phyloP scores from a whole-genome alignment of 495 filamentous ascomycete species.

The Penicillium egyptiacum region DNA sequence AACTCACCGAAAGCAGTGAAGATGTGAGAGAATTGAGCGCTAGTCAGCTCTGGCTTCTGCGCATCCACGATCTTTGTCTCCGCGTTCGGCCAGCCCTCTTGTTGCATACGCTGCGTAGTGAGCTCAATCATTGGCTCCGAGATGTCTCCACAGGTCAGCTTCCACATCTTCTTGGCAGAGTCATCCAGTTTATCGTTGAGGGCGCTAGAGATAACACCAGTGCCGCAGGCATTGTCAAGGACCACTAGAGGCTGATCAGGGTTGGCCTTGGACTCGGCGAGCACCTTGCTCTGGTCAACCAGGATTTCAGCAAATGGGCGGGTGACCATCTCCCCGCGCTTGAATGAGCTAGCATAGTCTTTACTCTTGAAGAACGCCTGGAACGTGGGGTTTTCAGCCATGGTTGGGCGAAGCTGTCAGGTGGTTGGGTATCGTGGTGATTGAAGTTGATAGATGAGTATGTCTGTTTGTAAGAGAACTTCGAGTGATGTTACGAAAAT shows the following conservation, averaged over 20 bases:
- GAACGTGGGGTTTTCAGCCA: conserved; percentile 14
- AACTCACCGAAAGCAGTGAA: conserved; percentile 39
- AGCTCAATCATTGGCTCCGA: conserved; percentile 35
- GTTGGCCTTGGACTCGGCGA: conserved; percentile 18
- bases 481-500: background rate
- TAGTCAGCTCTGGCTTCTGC: conserved; percentile 31
- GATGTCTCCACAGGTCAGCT: conserved; percentile 41
- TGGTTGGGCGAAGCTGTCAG: conserved; percentile 2
- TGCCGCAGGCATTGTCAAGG: conserved; percentile 46
- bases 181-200: conserved; percentile 29
- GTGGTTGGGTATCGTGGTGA: background rate
- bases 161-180: conserved; percentile 21
- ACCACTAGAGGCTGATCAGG: conserved; percentile 28
- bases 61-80: conserved; percentile 37
- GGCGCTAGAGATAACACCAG: conserved; percentile 36
- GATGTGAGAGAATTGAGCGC: conserved; percentile 33
- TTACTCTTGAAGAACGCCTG: conserved; percentile 29
- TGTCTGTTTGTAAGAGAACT: background rate
- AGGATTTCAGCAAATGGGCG: conserved; percentile 31
- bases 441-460: background rate
- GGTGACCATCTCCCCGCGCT: conserved; percentile 35
- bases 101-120: conserved; percentile 24
- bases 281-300: conserved; percentile 31
- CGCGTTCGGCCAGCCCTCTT: conserved; percentile 35
- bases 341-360: conserved; percentile 34